Evolutionary conservation across 73 alveolate species (phyloP), one percentile per base, ranked within the genome.

Genomic region (Uronychia setigera): DNA sequence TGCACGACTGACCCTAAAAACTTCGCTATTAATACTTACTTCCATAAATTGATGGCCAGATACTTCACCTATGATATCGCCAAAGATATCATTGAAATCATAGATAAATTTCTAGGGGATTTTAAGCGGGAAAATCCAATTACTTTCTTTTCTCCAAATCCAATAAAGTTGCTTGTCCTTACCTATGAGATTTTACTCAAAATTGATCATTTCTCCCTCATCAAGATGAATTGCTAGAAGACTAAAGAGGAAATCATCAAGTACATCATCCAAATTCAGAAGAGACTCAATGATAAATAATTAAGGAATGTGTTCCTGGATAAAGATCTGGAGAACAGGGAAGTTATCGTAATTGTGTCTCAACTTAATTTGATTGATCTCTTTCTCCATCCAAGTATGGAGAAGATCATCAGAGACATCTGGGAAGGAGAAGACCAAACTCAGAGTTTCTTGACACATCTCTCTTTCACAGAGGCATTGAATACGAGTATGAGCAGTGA

Each of bases 341-440:
- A 46, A 19, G 5, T 46, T 5, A 46, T 46, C 19, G 67, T 46
- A 19, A 46, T 46, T 11, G 67, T 46, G n/a, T 46, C 67, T 19
- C 19, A 46, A 19, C 67, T 46, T 46, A 46, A 46, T 46, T 11
- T 46, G n/a, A 5, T 19, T 19, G 67, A 46, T 5, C 5, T 46
- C 67, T 46, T 46, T 19, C 5, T 46, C n/a, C 5, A 46, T 19
- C 67, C 67, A 5, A 11, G n/a, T 19, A 46, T 46, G 67, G 67
- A 46, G 67, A 5, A 19, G 19, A 5, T 46, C n/a, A 46, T 46
- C 19, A 11, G 5, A 19, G 67, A 46, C 67, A 46, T 46, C 67
- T 46, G 67, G 67, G 67, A 46, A 46, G 67, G 67, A 46, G 67
- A 46, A 5, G 67, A 46, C n/a, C 67, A 46, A 19, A 46, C 67